Evolutionary conservation across 1,284 basidiomycete species (phyloP), one percentile per base, ranked within the genome.

Genomic region (Psilocybe mexicana): DNA sequence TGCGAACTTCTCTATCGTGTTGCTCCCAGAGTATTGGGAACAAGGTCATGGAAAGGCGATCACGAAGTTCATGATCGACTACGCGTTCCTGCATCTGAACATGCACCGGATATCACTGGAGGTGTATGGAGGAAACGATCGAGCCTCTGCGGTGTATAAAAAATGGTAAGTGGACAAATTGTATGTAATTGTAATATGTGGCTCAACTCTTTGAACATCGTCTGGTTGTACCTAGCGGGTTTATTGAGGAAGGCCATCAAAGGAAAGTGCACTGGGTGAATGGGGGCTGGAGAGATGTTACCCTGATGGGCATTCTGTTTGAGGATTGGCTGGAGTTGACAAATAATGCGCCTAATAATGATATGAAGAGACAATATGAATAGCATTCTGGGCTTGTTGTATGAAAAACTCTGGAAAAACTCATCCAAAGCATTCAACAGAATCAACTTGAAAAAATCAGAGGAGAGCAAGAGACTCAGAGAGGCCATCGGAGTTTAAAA

Each of bases 91-190:
- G 8, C 43, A 59, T 50, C 23, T 61, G 45, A 59, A 61, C 44
- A 53, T 61, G 51, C 60, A 61, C 24, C 57, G 60, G 2, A 59
- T 61, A 53, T 58, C 57, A 7, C 47, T 59, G 5, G 54, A 54
- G 36, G 57, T 61, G 14, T 56, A 53, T 14, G 57, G 56, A 40
- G 60, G 57, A 2, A 61, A 61, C 24, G 60, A 59, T 3, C 40
- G 57, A 23, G 60, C 60, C 4, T 25, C 53, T 5, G 50, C 57
- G 4, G 51, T 61, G 6, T 61, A 58, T 45, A 56, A 52, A 42
- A 56, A 61, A 38, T 40, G 25, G 60, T 59, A 2, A 49, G 60
- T 54, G 3, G 30, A 8, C 30, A 25, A 36, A 4, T 1, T 24
- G 6, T 4, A 33, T 8, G 8, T 33, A 1, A 8, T 33, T 33